A percentile compares a stretch with the other conserved stretches of the same genome.
Conservation (phyloP, 345 rosid species). For the Salix caprea region DNA sequence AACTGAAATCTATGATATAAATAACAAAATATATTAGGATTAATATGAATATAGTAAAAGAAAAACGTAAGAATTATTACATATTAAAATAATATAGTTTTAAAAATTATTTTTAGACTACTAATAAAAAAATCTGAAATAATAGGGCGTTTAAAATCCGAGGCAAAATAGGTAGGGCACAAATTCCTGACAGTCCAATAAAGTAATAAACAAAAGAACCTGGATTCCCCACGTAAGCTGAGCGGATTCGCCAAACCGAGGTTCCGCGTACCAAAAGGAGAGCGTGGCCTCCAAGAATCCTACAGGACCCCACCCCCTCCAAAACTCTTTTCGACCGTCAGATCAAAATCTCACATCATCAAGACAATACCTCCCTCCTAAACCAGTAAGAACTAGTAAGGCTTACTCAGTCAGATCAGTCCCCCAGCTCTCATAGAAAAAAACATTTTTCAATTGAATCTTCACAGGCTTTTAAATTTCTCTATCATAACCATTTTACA, state of each 20-base stretch:
- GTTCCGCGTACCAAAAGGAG: not conserved
- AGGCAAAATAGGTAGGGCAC: too few relatives aligned
- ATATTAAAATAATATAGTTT: too few relatives aligned
- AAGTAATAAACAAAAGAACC: not conserved
- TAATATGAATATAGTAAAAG: too few relatives aligned
- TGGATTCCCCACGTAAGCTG: slow-evolving; percentile 6
- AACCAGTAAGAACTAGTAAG: not conserved
- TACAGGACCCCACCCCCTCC: not conserved
- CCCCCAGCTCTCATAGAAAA: not conserved
- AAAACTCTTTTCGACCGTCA: slow-evolving; percentile 2
- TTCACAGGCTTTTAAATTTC: not conserved
- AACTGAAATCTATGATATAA: too few relatives aligned
- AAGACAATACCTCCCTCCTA: not conserved
- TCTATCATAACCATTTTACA: not conserved
- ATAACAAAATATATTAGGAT: too few relatives aligned
- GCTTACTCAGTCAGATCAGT: not conserved
- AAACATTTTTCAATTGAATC: not conserved
- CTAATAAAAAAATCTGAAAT: not conserved
- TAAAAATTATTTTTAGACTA: too few relatives aligned
- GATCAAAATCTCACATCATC: not conserved
- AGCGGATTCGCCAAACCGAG: not conserved
- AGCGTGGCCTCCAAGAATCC: slow-evolving; percentile 8
- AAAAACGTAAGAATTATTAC: too few relatives aligned
- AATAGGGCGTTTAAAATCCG: too few relatives aligned
- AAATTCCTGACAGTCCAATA: too few relatives aligned